These are phyloP conservation scores for Gigaspora rosea DNA, from an alignment of 192 early-diverging fungal genomes.

Conservation along the genomic window DNA sequence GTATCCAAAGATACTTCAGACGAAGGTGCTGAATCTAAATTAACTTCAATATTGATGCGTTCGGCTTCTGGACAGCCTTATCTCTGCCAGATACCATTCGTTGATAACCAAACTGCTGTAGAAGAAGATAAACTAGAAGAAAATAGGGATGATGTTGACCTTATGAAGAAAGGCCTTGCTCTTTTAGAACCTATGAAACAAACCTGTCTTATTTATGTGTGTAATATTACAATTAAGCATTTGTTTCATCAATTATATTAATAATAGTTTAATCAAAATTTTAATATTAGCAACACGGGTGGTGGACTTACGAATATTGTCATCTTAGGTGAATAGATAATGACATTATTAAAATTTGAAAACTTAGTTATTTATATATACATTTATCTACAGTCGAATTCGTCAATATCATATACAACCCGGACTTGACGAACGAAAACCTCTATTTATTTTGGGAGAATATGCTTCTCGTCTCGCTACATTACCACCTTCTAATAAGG, in stretches of 20 bases:
- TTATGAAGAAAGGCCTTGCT: slow-evolving; percentile 58
- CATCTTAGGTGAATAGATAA: slow-evolving; percentile 44
- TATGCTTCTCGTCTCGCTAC: slow-evolving; percentile 32
- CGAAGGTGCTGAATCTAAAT: neutral
- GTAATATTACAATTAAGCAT: neutral
- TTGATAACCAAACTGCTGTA: slow-evolving; percentile 11
- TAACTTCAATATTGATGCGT: slow-evolving; percentile 44
- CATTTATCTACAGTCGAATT: slow-evolving; percentile 37
- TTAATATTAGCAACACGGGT: slow-evolving; percentile 41
- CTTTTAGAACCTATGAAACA: slow-evolving; percentile 51
- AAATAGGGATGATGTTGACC: slow-evolving; percentile 39
- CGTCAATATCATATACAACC: slow-evolving; percentile 58
- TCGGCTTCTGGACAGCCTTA: slow-evolving; percentile 46
- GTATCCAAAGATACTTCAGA: neutral
- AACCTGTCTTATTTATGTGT: slow-evolving; percentile 53
- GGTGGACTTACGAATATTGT: slow-evolving; percentile 90
- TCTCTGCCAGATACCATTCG: slow-evolving; percentile 57
- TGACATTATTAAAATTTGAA: neutral
- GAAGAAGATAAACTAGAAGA: slow-evolving; percentile 31
- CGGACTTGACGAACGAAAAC: slow-evolving; percentile 25
- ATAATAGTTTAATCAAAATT: slow-evolving; percentile 28
- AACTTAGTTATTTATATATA: neutral
- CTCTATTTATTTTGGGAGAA: slow-evolving; percentile 32
- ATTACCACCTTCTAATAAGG: slow-evolving; percentile 30
- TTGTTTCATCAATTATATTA: neutral